Evolutionary conservation across 164 flowering plant genomes (phyloP), one percentile per base, ranked within the genome.

Genomic region (Stephania cephalantha): DNA sequence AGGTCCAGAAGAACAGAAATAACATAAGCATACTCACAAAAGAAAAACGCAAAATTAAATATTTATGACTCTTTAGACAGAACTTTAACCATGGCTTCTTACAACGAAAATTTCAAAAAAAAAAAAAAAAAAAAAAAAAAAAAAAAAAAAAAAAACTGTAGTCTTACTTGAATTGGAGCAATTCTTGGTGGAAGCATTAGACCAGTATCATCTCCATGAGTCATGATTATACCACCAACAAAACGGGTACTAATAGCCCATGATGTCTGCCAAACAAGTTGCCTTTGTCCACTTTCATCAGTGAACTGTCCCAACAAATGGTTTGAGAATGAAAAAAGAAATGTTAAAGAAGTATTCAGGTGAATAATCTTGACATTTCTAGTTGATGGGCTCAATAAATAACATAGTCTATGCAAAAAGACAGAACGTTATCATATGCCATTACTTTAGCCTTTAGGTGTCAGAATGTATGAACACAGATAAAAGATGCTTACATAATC

Each of bases 191-290:
- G 98, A 77, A 96, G 95, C 93, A 92, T 88, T 71, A 94, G 75
- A 44, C 98, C 97, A 81, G 88, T 77, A 81, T 92, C 93, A 86
- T 92, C 97, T 75, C 98, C 98, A 84, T 92, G 98, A 29, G 93
- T 88, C 98, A 94, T 94, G 79, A 94, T 92, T 46, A 94, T 92
- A 77, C 94, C 98, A 69, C 98, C 97, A 79, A 95, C 79, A 86
- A 93, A 95, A 22, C 98, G 90, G 29, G 98, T 93, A 79, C 98
- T 93, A 72, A 95, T 74, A 25, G 99, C 98, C 99, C 98, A 95
- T 80, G 99, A 95, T 46, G 99, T 93, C 85, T 93, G 99, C 99
- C 98, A 95, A 50, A 95, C 92, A 85, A 88, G 90, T 72, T 91
- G 91, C 84, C 96, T 88, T 84, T 87, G 88, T 68, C 96, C 97